Conservation (phyloP, 768 basidiomycete species). For the Suillus weaverae region DNA sequence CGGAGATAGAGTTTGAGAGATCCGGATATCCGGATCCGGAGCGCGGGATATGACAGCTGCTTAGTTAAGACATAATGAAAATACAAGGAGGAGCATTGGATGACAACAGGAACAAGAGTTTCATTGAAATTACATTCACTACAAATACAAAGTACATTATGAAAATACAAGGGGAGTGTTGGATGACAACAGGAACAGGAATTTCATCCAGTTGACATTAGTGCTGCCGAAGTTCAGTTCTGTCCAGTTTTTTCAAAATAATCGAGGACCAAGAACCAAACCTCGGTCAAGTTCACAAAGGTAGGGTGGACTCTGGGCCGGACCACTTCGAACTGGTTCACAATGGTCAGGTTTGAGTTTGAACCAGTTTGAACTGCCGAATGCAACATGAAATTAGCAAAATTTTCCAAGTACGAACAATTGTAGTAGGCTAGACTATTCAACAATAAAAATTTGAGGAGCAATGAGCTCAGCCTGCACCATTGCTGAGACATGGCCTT, state of each 20-base stretch:
- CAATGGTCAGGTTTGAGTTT: constrained; percentile 3
- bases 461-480: not conserved
- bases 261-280: not conserved
- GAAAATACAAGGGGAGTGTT: no score
- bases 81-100: no score
- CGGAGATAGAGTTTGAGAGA: no score
- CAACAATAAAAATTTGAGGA: not conserved
- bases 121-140: no score
- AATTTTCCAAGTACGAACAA: not conserved
- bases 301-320: not conserved
- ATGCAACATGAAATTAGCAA: not conserved
- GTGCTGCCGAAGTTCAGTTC: constrained; percentile 11
- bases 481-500: not conserved
- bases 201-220: no score
- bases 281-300: constrained; percentile 3
- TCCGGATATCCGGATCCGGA: no score
- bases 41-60: no score
- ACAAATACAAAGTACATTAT: no score
- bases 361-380: constrained; percentile 2
- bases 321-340: constrained; percentile 2
- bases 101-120: no score
- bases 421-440: constrained; percentile 2
- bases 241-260: constrained; percentile 1
- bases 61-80: no score
- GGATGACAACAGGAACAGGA: not conserved